Evolutionary conservation across 768 basidiomycete species (phyloP).

Genomic region (Boletus speciosus): DNA sequence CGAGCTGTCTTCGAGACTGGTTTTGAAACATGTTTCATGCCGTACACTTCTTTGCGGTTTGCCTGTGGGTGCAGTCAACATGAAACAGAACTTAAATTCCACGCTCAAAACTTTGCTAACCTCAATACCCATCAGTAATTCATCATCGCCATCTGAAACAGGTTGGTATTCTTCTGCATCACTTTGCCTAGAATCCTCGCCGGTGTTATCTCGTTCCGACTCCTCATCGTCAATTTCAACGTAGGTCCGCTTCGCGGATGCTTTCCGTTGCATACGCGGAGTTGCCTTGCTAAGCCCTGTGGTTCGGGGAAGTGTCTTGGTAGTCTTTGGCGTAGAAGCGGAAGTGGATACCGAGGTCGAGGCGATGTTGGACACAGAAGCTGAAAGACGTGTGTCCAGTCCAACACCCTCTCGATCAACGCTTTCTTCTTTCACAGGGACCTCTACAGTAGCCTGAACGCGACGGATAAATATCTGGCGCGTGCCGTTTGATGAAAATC

Average conservation of each 20-base stretch:
- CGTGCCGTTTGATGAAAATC: slow-evolving; percentile 8
- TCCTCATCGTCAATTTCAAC: slow-evolving; percentile 33
- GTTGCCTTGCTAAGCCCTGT: slow-evolving; percentile 1
- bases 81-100: neutral
- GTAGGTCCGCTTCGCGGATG: slow-evolving; percentile 23
- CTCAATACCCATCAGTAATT: slow-evolving; percentile 59
- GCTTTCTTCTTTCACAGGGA: slow-evolving; percentile 64
- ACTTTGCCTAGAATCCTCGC: slow-evolving; percentile 9
- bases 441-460: slow-evolving; percentile 56
- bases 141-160: slow-evolving; percentile 50
- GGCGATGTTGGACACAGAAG: slow-evolving; percentile 10
- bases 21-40: slow-evolving; percentile 27
- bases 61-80: slow-evolving; percentile 29
- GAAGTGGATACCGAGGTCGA: slow-evolving; percentile 12
- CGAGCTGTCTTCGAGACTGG: slow-evolving; percentile 3
- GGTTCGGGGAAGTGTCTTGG: slow-evolving; percentile 6
- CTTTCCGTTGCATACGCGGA: slow-evolving; percentile 21
- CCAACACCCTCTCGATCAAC: slow-evolving; percentile 36
- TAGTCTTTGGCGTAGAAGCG: slow-evolving; percentile 3
- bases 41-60: slow-evolving; percentile 37
- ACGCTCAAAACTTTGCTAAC: slow-evolving; percentile 32
- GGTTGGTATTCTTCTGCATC: slow-evolving; percentile 13
- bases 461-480: slow-evolving; percentile 49
- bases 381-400: neutral
- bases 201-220: slow-evolving; percentile 18